These are phyloP conservation scores for Colletotrichum liaoningense DNA, from an alignment of 2,329 filamentous ascomycete species.

Conservation along the genomic window DNA sequence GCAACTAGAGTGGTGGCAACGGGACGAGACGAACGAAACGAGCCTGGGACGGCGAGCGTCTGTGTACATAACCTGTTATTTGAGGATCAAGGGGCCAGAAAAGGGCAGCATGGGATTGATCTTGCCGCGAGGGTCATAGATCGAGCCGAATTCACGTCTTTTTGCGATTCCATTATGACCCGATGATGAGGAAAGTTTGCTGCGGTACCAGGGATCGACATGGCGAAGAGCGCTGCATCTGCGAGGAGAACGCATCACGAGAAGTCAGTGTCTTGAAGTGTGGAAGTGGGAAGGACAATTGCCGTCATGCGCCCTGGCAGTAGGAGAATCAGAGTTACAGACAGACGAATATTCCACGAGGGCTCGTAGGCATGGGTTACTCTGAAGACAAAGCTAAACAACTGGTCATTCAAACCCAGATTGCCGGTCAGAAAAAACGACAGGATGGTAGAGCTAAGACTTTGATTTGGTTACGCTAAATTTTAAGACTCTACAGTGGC, in stretches of 20 bases:
- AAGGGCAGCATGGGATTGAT: slow-evolving; percentile 8
- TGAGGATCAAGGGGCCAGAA: slow-evolving; percentile 16
- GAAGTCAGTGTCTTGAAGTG: background rate
- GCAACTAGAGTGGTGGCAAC: slow-evolving; percentile 70
- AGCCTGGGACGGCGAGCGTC: slow-evolving; percentile 22
- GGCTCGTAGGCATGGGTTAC: background rate
- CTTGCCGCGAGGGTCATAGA: slow-evolving; percentile 27
- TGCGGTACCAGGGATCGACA: background rate
- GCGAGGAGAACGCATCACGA: background rate
- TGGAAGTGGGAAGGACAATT: background rate
- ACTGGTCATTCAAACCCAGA: background rate
- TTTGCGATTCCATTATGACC: slow-evolving; percentile 12
- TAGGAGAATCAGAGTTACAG: background rate
- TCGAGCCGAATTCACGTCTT: slow-evolving; percentile 34
- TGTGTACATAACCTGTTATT: slow-evolving; percentile 35
- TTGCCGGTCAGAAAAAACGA: background rate
- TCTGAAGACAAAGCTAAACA: background rate
- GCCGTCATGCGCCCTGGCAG: background rate
- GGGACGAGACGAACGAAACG: slow-evolving; percentile 35
- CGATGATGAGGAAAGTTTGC: background rate
- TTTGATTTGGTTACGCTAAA: background rate
- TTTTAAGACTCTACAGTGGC: no score
- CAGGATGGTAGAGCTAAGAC: background rate
- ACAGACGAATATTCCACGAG: background rate
- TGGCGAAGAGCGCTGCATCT: background rate